phyloP scores from a whole-genome alignment of 1,284 basidiomycete genomes.

The Malassezia sp. region DNA sequence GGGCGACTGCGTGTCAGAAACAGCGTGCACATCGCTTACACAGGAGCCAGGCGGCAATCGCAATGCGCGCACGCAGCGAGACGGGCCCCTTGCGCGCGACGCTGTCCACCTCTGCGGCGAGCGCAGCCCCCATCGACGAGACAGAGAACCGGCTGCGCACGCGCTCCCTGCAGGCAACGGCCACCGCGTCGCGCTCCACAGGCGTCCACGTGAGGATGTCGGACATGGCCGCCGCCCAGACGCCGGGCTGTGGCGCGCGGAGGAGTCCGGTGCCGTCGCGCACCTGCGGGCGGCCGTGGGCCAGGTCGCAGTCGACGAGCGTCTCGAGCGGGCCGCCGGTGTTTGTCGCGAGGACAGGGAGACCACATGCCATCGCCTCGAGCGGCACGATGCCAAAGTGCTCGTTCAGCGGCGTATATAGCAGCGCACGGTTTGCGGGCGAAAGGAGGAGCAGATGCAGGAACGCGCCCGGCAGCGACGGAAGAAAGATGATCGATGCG shows the following conservation, averaged over 20 bases:
- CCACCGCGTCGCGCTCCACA: constrained; percentile 2
- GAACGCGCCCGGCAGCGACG: constrained; percentile 31
- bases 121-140: constrained; percentile 13
- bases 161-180: constrained; percentile 8
- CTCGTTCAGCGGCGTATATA: constrained; percentile 90
- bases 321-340: constrained; percentile 87
- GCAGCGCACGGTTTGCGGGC: constrained; percentile 48
- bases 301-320: constrained; percentile 54
- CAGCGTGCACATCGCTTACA: no score
- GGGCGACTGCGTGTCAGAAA: no score
- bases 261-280: constrained; percentile 19
- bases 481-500: constrained; percentile 31
- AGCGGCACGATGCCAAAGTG: constrained; percentile 95
- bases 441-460: constrained; percentile 32
- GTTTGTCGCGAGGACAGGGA: constrained; percentile 78
- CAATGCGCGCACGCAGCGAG: not conserved
- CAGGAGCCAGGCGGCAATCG: constrained; percentile 1
- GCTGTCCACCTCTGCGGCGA: constrained; percentile 11
- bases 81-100: not conserved
- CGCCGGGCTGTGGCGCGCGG: constrained; percentile 9
- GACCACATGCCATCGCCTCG: constrained; percentile 82
- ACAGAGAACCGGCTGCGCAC: constrained; percentile 16
- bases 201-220: constrained; percentile 12
- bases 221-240: constrained; percentile 15
- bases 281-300: constrained; percentile 15